Conservation (phyloP, 345 rosid species). For the Lepidium didymum region DNA sequence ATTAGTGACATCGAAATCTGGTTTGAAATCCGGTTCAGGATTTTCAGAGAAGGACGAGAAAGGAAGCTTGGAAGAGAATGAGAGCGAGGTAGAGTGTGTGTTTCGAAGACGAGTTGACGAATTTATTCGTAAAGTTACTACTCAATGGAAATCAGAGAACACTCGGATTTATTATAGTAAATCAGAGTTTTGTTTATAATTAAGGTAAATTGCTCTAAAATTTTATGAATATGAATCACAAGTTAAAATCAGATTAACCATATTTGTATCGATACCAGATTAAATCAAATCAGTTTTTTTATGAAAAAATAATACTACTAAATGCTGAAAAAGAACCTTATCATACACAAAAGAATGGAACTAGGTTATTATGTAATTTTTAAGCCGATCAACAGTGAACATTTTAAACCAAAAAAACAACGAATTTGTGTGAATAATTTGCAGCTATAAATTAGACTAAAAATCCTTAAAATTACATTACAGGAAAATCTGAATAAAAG, state of each 20-base stretch:
- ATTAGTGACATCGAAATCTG: background rate
- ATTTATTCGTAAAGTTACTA: conserved; percentile 47
- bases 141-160: conserved; percentile 51
- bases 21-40: conserved; percentile 14
- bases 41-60: conserved; percentile 7
- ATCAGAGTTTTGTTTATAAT: conserved; percentile 10
- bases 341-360: background rate
- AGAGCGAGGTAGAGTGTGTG: conserved; percentile 29
- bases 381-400: conserved; percentile 10
- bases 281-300: background rate
- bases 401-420: too few relatives aligned
- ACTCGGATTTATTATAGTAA: conserved; percentile 9
- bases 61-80: conserved; percentile 10
- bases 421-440: background rate
- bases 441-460: background rate
- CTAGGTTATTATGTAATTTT: background rate
- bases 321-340: background rate
- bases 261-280: background rate
- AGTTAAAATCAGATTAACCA: too few relatives aligned
- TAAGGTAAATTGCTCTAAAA: background rate
- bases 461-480: background rate
- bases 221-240: background rate
- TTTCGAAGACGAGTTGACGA: conserved; percentile 55
- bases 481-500: background rate
- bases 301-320: background rate